These are phyloP conservation scores for Sindora glabra DNA, from an alignment of 306 rosid species.

Conservation along the genomic window DNA sequence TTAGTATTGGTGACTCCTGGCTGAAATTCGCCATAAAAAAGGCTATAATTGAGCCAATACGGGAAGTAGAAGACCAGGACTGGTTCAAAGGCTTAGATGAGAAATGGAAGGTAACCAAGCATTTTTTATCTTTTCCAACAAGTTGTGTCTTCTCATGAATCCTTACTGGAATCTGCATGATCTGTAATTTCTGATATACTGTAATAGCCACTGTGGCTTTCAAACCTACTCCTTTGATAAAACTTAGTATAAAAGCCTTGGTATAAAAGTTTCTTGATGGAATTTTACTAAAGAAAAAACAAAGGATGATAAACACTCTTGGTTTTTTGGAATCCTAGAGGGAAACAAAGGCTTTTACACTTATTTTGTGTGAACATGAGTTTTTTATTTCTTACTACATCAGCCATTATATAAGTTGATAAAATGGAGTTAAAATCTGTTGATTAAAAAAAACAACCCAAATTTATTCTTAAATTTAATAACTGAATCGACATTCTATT, in stretches of 20 bases:
- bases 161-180: background rate
- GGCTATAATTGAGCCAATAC: slow-evolving; percentile 64
- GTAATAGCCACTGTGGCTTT: background rate
- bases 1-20: slow-evolving; percentile 90
- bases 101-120: slow-evolving; percentile 83
- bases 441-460: too few species aligned
- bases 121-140: slow-evolving; percentile 4
- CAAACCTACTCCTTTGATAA: background rate
- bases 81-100: slow-evolving; percentile 72
- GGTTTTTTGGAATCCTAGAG: too few species aligned
- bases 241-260: background rate
- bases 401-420: background rate
- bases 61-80: slow-evolving; percentile 71
- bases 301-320: too few species aligned
- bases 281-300: background rate
- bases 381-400: background rate
- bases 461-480: too few species aligned
- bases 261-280: background rate
- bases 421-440: background rate
- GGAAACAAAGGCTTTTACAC: too few species aligned
- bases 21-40: slow-evolving; percentile 56
- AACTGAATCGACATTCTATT: background rate
- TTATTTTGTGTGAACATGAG: background rate
- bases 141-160: background rate
- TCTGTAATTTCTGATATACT: background rate